Percentiles rank a stretch among this genome's conserved stretches.
Conservation (phyloP, 768 basidiomycete species). For the Lactarius pseudohatsudake region DNA sequence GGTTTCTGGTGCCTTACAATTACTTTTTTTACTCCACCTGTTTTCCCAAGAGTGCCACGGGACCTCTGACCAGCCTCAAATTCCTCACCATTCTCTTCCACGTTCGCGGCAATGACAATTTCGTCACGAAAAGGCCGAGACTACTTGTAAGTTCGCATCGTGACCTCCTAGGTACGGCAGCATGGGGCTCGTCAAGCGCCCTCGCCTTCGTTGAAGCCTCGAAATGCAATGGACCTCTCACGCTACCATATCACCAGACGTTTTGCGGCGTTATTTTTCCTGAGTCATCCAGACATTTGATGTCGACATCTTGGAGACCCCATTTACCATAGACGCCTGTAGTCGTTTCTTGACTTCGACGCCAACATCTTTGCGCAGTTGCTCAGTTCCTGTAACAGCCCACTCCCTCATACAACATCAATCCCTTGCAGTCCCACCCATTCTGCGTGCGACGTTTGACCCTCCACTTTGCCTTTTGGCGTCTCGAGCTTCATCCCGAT, state of each 20-base stretch:
- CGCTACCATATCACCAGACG: neutral
- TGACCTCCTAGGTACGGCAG: conserved; percentile 3
- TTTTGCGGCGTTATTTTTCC: neutral
- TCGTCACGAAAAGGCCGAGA: conserved; percentile 9
- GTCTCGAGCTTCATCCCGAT: neutral
- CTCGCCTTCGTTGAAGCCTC: neutral
- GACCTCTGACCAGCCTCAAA: neutral
- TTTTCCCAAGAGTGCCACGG: neutral
- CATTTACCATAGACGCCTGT: neutral
- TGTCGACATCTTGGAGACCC: neutral
- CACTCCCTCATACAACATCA: neutral
- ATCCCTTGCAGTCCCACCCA: neutral
- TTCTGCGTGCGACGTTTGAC: neutral
- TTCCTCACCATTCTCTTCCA: neutral
- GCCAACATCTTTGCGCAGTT: neutral
- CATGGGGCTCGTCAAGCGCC: neutral
- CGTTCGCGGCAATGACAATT: neutral
- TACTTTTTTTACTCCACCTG: neutral
- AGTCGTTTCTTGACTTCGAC: neutral
- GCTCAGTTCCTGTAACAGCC: neutral
- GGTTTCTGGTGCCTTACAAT: neutral
- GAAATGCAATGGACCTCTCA: conserved; percentile 5
- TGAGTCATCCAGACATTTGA: neutral
- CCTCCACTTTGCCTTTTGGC: neutral
- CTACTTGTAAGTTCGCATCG: neutral